Evolutionary conservation across 2,329 filamentous ascomycete species (phyloP).

Genomic region (Lecanosticta acicola): DNA sequence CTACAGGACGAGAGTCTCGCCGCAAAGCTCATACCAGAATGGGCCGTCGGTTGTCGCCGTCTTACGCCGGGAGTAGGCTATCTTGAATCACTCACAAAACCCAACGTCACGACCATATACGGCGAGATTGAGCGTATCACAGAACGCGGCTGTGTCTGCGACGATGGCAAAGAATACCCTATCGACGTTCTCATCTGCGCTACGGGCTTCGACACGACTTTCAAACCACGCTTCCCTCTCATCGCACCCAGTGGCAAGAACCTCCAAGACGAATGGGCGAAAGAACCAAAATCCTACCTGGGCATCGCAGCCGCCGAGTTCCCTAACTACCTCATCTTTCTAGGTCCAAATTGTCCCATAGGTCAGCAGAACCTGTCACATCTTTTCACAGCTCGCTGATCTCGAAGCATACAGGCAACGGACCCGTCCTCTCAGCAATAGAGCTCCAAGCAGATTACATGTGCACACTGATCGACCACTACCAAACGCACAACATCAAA

Average conservation of each 20-base stretch:
- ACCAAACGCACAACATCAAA: conserved; percentile 18
- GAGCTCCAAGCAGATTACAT: conserved; percentile 16
- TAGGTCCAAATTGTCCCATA: conserved; percentile 12
- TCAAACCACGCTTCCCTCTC: conserved; percentile 33
- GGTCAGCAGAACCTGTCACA: no score
- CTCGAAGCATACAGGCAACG: no score
- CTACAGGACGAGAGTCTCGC: conserved; percentile 35
- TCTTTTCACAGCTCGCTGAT: no score
- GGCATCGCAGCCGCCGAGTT: conserved; percentile 24
- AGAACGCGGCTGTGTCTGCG: conserved; percentile 26
- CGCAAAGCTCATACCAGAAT: conserved; percentile 42
- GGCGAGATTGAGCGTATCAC: conserved; percentile 30
- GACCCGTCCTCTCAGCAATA: conserved; percentile 15
- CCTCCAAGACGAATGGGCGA: conserved; percentile 25
- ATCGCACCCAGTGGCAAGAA: conserved; percentile 34
- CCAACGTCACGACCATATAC: conserved; percentile 42
- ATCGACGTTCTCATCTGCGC: conserved; percentile 46
- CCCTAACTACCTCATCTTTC: conserved; percentile 29
- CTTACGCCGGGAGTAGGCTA: conserved; percentile 54
- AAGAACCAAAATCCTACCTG: conserved; percentile 27
- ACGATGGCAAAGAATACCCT: conserved; percentile 33
- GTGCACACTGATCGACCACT: conserved; percentile 14
- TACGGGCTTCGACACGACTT: conserved; percentile 39
- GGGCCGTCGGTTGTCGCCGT: conserved; percentile 42
- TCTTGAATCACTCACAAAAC: conserved; percentile 45